These are phyloP conservation scores for Cladorrhinum sp. DNA, from an alignment of 2,329 filamentous ascomycete species.

Conservation along the genomic window DNA sequence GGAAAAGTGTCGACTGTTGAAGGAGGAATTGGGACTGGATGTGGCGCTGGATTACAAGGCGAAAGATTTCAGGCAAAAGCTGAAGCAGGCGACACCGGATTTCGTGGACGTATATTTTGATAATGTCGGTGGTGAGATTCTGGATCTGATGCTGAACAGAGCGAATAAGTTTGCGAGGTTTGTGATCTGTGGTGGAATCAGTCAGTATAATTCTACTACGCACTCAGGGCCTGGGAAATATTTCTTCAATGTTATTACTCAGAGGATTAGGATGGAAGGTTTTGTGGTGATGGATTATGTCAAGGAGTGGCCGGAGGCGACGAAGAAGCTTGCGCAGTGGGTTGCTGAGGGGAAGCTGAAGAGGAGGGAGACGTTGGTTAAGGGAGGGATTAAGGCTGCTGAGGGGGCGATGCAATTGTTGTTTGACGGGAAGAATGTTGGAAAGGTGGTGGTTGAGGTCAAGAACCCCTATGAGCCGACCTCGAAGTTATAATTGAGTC, in stretches of 20 bases:
- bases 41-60: slow-evolving; percentile 57
- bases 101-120: slow-evolving; percentile 69
- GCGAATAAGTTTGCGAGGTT: slow-evolving; percentile 63
- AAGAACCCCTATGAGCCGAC: slow-evolving; percentile 13
- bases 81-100: slow-evolving; percentile 51
- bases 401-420: slow-evolving; percentile 62
- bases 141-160: slow-evolving; percentile 62
- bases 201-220: slow-evolving; percentile 62
- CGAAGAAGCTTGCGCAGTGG: slow-evolving; percentile 63
- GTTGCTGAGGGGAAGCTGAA: slow-evolving; percentile 69
- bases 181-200: slow-evolving; percentile 69
- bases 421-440: slow-evolving; percentile 68
- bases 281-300: slow-evolving; percentile 72
- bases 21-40: slow-evolving; percentile 53
- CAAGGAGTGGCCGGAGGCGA: slow-evolving; percentile 55
- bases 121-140: slow-evolving; percentile 66
- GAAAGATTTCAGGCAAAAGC: slow-evolving; percentile 47
- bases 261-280: slow-evolving; percentile 61
- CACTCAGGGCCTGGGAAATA: slow-evolving; percentile 51
- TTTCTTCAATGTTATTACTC: slow-evolving; percentile 29
- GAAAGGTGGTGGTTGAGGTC: slow-evolving; percentile 28
- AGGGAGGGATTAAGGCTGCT: slow-evolving; percentile 63
- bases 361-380: slow-evolving; percentile 67
- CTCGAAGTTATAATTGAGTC: background rate
- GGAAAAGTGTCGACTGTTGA: slow-evolving; percentile 56